Evolutionary conservation across 169 alveolate genomes (phyloP).

Genomic region (Plasmodium knowlesi): DNA sequence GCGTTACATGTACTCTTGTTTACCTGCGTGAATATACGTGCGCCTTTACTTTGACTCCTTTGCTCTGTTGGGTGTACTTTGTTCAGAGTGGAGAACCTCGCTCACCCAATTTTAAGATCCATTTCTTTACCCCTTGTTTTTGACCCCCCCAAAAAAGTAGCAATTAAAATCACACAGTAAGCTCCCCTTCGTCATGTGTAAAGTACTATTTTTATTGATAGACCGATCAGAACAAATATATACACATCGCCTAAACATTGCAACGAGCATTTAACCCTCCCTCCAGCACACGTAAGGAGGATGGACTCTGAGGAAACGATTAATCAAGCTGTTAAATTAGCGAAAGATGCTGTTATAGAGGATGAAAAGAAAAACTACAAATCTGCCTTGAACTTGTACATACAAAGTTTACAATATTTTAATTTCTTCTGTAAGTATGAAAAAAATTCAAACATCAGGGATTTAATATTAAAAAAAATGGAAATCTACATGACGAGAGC

Average conservation of each 20-base stretch:
- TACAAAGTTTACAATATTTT: constrained; percentile 75
- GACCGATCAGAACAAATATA: neutral
- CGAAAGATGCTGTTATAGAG: constrained; percentile 74
- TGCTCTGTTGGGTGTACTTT: neutral
- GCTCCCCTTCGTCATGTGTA: neutral
- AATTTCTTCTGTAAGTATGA: constrained; percentile 76
- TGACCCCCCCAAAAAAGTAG: neutral
- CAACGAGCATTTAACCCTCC: neutral
- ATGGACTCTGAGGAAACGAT: constrained; percentile 76
- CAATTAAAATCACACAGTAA: neutral
- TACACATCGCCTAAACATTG: neutral
- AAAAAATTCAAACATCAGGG: constrained; percentile 79
- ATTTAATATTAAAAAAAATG: constrained; percentile 80
- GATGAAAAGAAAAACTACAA: constrained; percentile 75
- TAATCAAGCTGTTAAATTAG: constrained; percentile 67
- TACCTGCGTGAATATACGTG: neutral
- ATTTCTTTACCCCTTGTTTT: neutral
- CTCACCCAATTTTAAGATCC: neutral
- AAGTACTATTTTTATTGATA: neutral
- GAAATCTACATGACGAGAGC: constrained; percentile 83
- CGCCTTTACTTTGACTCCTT: neutral
- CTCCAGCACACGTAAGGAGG: neutral
- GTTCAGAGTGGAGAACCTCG: neutral
- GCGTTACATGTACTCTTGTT: neutral
- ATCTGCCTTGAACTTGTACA: constrained; percentile 73